These are phyloP conservation scores for Aspergillus sp. DNA, from an alignment of 2,329 filamentous ascomycete genomes.

Conservation along the genomic window DNA sequence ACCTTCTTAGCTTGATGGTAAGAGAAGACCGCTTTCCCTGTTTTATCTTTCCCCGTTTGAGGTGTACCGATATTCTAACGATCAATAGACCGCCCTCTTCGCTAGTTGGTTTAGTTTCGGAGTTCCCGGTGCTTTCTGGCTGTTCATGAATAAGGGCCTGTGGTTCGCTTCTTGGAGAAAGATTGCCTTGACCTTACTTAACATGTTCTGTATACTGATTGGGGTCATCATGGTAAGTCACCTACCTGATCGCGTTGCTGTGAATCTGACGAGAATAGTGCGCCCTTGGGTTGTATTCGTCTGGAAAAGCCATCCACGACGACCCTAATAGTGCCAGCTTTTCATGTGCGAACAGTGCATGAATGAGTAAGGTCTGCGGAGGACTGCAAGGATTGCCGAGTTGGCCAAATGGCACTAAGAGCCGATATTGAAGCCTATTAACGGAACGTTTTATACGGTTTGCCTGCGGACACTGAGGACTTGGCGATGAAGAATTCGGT, in stretches of 20 bases:
- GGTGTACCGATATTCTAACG: neutral
- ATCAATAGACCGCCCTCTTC: constrained; percentile 51
- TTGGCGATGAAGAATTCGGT: no score
- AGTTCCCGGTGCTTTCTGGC: constrained; percentile 23
- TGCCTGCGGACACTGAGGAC: no score
- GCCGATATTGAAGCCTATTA: no score
- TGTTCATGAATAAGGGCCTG: constrained; percentile 22
- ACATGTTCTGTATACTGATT: constrained; percentile 8
- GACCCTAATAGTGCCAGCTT: constrained; percentile 12
- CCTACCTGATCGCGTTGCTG: no score
- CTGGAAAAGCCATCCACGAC: constrained; percentile 20
- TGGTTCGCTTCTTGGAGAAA: constrained; percentile 20
- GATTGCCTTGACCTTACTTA: constrained; percentile 16
- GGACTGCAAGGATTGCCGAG: no score
- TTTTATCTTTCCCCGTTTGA: no score
- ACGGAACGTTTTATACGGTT: no score
- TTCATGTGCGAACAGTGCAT: constrained; percentile 16
- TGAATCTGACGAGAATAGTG: constrained; percentile 8
- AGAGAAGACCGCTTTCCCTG: no score
- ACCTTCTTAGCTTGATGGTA: constrained; percentile 56
- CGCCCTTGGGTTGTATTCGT: constrained; percentile 14
- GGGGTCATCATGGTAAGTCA: constrained; percentile 8
- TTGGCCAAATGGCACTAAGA: no score
- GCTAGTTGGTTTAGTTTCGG: constrained; percentile 61
- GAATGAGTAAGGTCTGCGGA: neutral